Percentiles rank a stretch among this genome's conserved stretches.
phyloP scores from a whole-genome alignment of 2,329 filamentous ascomycete species.

The Ampelomyces quisqualis region DNA sequence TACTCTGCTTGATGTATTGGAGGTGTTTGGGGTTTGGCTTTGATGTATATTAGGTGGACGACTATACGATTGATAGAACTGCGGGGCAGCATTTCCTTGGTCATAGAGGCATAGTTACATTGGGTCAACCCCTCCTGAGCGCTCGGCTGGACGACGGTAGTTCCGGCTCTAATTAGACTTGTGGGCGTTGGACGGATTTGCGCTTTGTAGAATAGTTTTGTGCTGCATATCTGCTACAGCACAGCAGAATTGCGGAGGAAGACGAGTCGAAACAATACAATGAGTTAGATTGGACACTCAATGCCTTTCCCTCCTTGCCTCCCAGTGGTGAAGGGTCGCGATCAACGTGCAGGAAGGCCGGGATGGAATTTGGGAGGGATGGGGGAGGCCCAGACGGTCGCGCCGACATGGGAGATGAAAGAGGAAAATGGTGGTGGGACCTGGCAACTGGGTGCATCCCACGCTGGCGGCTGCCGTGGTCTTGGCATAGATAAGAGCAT shows the following conservation, averaged over 20 bases:
- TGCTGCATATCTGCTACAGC: too few relatives aligned
- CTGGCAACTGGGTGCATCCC: constrained; percentile 14
- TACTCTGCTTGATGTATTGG: constrained; percentile 12
- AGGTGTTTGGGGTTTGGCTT: constrained; percentile 16
- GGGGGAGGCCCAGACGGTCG: neutral
- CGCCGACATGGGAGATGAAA: too few relatives aligned
- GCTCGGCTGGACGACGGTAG: neutral
- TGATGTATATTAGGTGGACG: constrained; percentile 12
- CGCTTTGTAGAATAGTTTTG: constrained; percentile 6
- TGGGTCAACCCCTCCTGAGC: constrained; percentile 6
- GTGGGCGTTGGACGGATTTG: constrained; percentile 2
- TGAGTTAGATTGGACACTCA: neutral
- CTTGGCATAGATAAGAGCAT: constrained; percentile 28
- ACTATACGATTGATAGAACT: constrained; percentile 14
- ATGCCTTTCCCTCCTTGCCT: neutral
- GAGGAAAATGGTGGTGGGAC: too few relatives aligned
- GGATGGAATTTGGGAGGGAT: neutral
- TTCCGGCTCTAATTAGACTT: constrained; percentile 5
- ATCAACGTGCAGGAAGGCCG: too few relatives aligned
- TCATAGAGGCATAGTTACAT: constrained; percentile 15
- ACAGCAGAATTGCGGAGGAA: too few relatives aligned
- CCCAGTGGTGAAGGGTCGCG: neutral
- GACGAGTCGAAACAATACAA: constrained; percentile 1
- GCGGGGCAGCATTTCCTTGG: constrained; percentile 5
- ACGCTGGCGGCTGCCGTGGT: constrained; percentile 14